Base-by-base conservation (phyloP, 2,329 filamentous ascomycete species). In the Aureobasidium sp. region DNA sequence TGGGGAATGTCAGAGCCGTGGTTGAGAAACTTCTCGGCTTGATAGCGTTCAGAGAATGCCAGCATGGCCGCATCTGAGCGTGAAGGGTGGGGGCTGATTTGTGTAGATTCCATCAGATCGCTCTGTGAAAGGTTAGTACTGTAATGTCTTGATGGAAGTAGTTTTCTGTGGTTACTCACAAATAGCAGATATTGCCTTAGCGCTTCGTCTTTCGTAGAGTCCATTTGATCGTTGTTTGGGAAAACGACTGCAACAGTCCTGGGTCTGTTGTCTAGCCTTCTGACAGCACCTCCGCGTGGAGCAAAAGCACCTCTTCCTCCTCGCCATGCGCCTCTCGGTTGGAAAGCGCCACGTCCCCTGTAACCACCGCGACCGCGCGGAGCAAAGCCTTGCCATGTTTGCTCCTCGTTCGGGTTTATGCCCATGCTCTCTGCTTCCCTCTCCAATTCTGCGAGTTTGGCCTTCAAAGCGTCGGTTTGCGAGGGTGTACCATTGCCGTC, bases 221-320 rank as follows among this genome's bases (percentile, higher is more conserved):
- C 84, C 69, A 87, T 85, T 72, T 85, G 85, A 12, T 84, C 80
- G 3, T 85, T 87, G 29, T 68, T 66, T 1, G 63, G 63, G 60
- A 74, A 71, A 8, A 79, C 79, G 27, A 93, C 75, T 6, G 82
- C 80, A 11, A 94, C 77, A 64, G 81, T 85, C 70, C 83, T 88
- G 0, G 90, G 86, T 48, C 90, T 80, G 71, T 92, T 91, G 69
- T 94, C 90, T 24, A 94, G 78, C 19, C 87, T 86, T 67, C 80
- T 77, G 17, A 83, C 81, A 60, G 77, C 78, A 66, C 86, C 78
- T 29, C 77, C 77, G 19, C 74, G 72, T 39, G 74, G 62, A 22
- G 67, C 67, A 39, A 64, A 67, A 17, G 65, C 88, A 6, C 75
- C 76, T 31, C 75, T 75, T 3, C 79, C 79, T 49, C 77, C 79